Conservation (phyloP, 352 stramenopile genomes). For the Elongisporangium senticosum region DNA sequence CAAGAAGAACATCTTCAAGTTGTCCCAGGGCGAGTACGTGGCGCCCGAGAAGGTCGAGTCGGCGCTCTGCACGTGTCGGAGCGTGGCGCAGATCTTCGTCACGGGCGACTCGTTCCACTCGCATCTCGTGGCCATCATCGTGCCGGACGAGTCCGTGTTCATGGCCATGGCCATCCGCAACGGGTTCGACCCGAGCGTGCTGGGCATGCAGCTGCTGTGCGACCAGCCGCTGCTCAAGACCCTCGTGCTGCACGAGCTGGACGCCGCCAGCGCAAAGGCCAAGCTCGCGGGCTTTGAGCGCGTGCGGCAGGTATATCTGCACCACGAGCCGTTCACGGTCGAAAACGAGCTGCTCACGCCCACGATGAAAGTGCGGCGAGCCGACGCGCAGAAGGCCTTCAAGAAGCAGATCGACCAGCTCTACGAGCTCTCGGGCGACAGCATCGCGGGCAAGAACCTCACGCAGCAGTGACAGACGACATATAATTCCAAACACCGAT, state of each 20-base stretch:
- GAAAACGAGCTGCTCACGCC: conserved; percentile 95
- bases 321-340: conserved; percentile 87
- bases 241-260: conserved; percentile 43
- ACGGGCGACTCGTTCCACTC: conserved; percentile 95
- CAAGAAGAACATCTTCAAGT: conserved; percentile 95
- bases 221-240: conserved; percentile 39
- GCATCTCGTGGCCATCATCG: conserved; percentile 92
- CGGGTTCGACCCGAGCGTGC: conserved; percentile 14
- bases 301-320: conserved; percentile 87
- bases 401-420: conserved; percentile 66
- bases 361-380: conserved; percentile 95
- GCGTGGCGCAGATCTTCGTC: conserved; percentile 94
- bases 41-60: conserved; percentile 97
- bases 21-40: conserved; percentile 95
- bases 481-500: neutral
- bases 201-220: conserved; percentile 39
- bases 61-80: conserved; percentile 81
- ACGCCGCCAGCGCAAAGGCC: conserved; percentile 36
- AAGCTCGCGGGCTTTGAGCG: conserved; percentile 92
- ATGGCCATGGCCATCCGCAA: conserved; percentile 27
- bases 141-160: conserved; percentile 60
- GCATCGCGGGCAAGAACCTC: conserved; percentile 29
- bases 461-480: conserved; percentile 8
- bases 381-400: conserved; percentile 52
- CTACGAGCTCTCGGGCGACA: conserved; percentile 58